Base-by-base conservation (phyloP, 768 basidiomycete genomes). In the Leucosporidium creatinivorum region DNA sequence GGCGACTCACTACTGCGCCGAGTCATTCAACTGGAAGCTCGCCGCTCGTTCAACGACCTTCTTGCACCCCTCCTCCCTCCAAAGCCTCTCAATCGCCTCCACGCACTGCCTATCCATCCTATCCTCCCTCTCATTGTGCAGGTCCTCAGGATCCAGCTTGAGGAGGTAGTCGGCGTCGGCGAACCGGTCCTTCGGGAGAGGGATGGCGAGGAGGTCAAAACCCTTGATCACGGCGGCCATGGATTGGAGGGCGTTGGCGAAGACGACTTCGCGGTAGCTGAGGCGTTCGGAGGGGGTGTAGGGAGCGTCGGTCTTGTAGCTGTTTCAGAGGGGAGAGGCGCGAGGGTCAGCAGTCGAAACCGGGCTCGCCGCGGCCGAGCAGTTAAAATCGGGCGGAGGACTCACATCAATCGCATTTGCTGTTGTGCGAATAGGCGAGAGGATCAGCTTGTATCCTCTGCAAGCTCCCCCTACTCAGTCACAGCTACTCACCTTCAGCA, bases 341-440 rank as follows among this genome's bases (percentile, higher is more conserved):
- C 23, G 23, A 50, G 13, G 17, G 30, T 10, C 26, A 58, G 25
- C 39, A 36, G 39, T 25, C 23, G 51, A 23, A 23, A n/a, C n/a
- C n/a, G n/a, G n/a, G n/a, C n/a, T n/a, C n/a, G n/a, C n/a, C n/a
- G 30, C 58, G 33, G n/a, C 50, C n/a, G 10, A 12, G n/a, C n/a
- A n/a, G n/a, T n/a, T n/a, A n/a, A n/a, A n/a, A n/a, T n/a, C n/a
- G n/a, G n/a, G n/a, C n/a, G n/a, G n/a, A n/a, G n/a, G n/a, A n/a
- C 88, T 77, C 91, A 89, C 71, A 93, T 91, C 78, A 93, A 87
- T 77, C 93, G 91, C 91, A 94, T 92, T 79, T 93, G 91, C 81
- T 92, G 93, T 64, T 93, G 83, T 4, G 50, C 58, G 30, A 0
- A 56, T 54, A 28, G 12, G 39, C 51, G 54, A 51, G 18, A 23